Evolutionary conservation across 805 yeast species (phyloP).

Genomic region (Wickerhamiella allomyrinae): DNA sequence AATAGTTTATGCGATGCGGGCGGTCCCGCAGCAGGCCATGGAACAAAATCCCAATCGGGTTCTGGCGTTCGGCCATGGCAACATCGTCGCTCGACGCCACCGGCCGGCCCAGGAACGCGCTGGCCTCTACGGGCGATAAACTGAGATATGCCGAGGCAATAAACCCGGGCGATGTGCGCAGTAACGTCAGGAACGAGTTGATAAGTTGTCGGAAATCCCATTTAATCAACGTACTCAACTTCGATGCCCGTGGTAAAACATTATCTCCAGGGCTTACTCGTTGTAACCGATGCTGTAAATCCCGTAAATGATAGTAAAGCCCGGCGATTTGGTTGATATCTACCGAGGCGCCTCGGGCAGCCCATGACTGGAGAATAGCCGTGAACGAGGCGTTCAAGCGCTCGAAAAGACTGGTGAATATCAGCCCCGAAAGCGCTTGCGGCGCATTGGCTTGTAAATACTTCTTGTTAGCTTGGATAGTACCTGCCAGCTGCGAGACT

Average conservation of each 20-base stretch:
- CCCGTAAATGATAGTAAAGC: conserved; percentile 15
- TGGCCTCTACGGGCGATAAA: conserved; percentile 14
- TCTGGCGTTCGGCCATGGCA: conserved; percentile 14
- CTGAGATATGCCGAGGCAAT: conserved; percentile 19
- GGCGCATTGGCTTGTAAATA: not conserved
- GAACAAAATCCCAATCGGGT: conserved; percentile 22
- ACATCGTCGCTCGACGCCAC: conserved; percentile 16
- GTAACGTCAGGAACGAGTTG: conserved; percentile 22
- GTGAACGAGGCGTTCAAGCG: not conserved
- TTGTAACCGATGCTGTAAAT: conserved; percentile 8
- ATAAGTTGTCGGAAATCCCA: conserved; percentile 21
- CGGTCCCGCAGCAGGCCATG: conserved; percentile 20
- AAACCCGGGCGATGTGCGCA: conserved; percentile 25
- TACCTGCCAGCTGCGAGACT: not conserved
- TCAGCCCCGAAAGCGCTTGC: not conserved
- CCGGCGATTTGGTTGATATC: conserved; percentile 9
- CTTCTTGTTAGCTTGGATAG: not conserved
- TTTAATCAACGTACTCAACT: conserved; percentile 8
- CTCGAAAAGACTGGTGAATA: not conserved
- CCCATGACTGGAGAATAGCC: not conserved
- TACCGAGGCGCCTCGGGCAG: not conserved
- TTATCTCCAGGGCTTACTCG: conserved; percentile 10
- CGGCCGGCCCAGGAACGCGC: conserved; percentile 9
- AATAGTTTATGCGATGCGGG: conserved; percentile 17
- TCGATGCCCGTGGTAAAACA: conserved; percentile 6